Evolutionary conservation across 139 green algal species (phyloP).

Genomic region (Zygnema cylindricum): DNA sequence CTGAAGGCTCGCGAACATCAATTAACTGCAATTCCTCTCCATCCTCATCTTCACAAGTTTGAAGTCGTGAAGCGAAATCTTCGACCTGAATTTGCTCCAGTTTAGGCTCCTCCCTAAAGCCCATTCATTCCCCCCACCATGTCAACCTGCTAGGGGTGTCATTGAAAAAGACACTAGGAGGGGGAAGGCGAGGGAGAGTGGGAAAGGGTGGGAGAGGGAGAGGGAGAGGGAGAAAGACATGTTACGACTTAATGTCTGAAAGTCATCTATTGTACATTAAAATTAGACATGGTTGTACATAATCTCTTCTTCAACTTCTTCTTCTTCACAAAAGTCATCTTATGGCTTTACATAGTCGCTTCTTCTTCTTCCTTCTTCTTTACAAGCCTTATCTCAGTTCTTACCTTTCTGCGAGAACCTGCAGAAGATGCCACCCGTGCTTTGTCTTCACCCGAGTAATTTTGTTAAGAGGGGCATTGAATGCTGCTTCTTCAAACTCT

Average conservation of each 20-base stretch:
- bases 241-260: too few relatives aligned
- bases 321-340: too few relatives aligned
- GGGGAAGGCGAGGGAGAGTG: neutral
- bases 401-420: conserved; percentile 53
- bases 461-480: conserved; percentile 38
- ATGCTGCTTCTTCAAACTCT: conserved; percentile 59
- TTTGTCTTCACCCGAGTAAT: conserved; percentile 57
- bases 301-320: too few relatives aligned
- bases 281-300: too few relatives aligned
- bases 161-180: neutral
- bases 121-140: neutral
- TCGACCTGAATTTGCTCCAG: conserved; percentile 41
- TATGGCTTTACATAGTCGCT: too few relatives aligned
- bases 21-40: conserved; percentile 47
- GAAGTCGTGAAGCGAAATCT: conserved; percentile 18
- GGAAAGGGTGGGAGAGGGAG: neutral
- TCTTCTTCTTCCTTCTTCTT: too few relatives aligned
- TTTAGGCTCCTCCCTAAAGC: conserved; percentile 21
- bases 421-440: conserved; percentile 59
- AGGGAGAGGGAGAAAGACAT: conserved; percentile 16
- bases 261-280: too few relatives aligned
- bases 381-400: too few relatives aligned
- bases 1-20: conserved; percentile 37
- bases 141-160: neutral
- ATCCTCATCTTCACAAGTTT: neutral